Base-by-base conservation (phyloP, 257 asterid species). In the Nicotiana tabacum region DNA sequence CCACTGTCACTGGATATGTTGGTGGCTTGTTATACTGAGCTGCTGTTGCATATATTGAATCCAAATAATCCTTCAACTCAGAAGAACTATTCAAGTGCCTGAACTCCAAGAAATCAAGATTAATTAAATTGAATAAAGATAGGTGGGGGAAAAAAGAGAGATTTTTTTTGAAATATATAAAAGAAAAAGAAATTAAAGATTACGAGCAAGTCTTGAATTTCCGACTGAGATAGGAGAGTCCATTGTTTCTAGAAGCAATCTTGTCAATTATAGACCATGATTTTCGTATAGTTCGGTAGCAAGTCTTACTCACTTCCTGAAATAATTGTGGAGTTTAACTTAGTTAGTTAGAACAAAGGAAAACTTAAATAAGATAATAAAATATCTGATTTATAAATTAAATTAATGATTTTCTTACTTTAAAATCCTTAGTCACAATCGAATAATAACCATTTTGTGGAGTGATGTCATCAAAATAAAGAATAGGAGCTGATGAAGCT, bases 401-500 rank as follows among this genome's bases (percentile, higher is more conserved):
- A 58, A 21, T 16, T 27, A 53, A 35, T 8, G 21, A 7, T 16
- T 32, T 12, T 67, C 80, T 81, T 89, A 94, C 98, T 89, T 89
- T 85, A 55, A 88, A 94, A 81, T 91, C 97, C 12, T 90, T 78
- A 1, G 94, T 84, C 8, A 89, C 96, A 32, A 85, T 60, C 0
- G 89, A 80, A 82, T 81, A 85, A 70, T 90, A 94, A 78, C 94
- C 95, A 84, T 89, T 78, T 76, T 89, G 92, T 29, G 97, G 96
- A 53, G 91, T 90, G 61, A 92, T 88, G 24, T 90, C 51, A 61
- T 93, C 97, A 37, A 94, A 94, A 82, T 93, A 91, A 37, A 93
- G 97, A 89, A 94, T 61, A 1, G 98, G 98, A 35, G 98, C 94
- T 43, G 98, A 94, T 5, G 97, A 91, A 5, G 97, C 98, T 9